Conservation (phyloP, 2,329 filamentous ascomycete species). For the Aspergillus pseudoterreus region DNA sequence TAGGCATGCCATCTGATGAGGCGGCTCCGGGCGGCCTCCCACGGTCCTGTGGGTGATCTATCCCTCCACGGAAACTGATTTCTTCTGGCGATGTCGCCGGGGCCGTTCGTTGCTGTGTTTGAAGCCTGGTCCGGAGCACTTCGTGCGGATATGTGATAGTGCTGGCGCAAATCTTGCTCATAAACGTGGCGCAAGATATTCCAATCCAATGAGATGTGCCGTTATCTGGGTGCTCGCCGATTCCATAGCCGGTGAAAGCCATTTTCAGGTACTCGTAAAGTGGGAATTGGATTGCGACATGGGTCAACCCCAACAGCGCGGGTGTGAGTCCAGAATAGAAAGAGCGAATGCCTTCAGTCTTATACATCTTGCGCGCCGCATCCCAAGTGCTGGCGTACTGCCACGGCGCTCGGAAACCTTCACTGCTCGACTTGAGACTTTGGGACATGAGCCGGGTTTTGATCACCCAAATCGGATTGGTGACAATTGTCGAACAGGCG, state of each 20-base stretch:
- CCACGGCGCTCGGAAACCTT: constrained; percentile 60
- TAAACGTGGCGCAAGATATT: constrained; percentile 80
- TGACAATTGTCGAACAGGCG: constrained; percentile 86
- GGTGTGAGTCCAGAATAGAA: constrained; percentile 96
- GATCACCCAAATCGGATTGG: constrained; percentile 99
- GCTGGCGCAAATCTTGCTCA: constrained; percentile 92
- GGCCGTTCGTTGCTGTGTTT: constrained; percentile 78
- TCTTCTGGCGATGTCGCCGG: constrained; percentile 47
- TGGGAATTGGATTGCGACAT: constrained; percentile 96
- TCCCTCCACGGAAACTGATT: constrained; percentile 44
- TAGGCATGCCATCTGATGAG: constrained; percentile 57
- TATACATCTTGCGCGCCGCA: constrained; percentile 94
- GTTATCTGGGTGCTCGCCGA: constrained; percentile 66
- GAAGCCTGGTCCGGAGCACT: constrained; percentile 85
- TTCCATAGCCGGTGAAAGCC: constrained; percentile 81
- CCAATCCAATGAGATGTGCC: constrained; percentile 73
- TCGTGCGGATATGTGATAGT: constrained; percentile 97
- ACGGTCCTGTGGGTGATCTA: constrained; percentile 42
- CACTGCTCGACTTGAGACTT: constrained; percentile 53
- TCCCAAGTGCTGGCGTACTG: constrained; percentile 88
- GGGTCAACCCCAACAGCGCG: constrained; percentile 83
- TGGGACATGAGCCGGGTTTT: constrained; percentile 98
- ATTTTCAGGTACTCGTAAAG: constrained; percentile 92
- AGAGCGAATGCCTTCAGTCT: constrained; percentile 76
- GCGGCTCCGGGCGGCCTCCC: constrained; percentile 40